Percentiles rank a stretch among this genome's conserved stretches.
These are phyloP conservation scores for Zygoascus biomembranicola DNA, from an alignment of 805 yeast genomes.

Conservation along the genomic window DNA sequence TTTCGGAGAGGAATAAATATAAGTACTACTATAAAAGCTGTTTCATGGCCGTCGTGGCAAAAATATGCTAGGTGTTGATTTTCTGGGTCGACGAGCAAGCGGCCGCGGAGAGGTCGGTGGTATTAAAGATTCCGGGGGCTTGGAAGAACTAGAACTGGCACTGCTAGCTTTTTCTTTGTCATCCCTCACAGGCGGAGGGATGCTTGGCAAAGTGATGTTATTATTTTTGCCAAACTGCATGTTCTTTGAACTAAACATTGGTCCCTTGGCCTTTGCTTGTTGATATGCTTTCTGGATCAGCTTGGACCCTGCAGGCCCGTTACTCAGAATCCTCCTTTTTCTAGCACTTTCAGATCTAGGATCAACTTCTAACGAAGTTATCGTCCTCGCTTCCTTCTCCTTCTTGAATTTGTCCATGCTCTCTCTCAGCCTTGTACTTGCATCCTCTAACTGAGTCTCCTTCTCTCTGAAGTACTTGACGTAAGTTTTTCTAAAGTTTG, in stretches of 20 bases:
- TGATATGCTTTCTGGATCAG: constrained; percentile 15
- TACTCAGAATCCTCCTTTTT: constrained; percentile 1
- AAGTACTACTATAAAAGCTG: neutral
- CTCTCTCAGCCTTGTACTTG: constrained; percentile 30
- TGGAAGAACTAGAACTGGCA: neutral
- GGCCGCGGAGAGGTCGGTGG: too few relatives aligned
- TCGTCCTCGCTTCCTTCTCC: constrained; percentile 20
- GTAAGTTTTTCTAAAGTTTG: constrained; percentile 23
- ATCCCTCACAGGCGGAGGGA: neutral
- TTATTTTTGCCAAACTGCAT: constrained; percentile 9
- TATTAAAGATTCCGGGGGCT: neutral
- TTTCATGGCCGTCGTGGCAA: neutral
- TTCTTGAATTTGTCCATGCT: constrained; percentile 22
- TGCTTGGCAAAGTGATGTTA: neutral
- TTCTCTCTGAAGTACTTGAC: constrained; percentile 30
- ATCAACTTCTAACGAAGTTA: constrained; percentile 18
- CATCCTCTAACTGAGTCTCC: constrained; percentile 38
- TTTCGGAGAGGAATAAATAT: neutral
- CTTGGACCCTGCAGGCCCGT: constrained; percentile 12
- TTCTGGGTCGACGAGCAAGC: neutral
- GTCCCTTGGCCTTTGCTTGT: constrained; percentile 13
- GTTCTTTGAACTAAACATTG: constrained; percentile 16
- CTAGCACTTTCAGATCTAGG: constrained; percentile 15
- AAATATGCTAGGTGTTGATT: neutral
- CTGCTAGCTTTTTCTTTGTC: neutral